Evolutionary conservation across 2,329 filamentous ascomycete species (phyloP), one percentile per base, ranked within the genome.

Genomic region (Leptographium procerum): DNA sequence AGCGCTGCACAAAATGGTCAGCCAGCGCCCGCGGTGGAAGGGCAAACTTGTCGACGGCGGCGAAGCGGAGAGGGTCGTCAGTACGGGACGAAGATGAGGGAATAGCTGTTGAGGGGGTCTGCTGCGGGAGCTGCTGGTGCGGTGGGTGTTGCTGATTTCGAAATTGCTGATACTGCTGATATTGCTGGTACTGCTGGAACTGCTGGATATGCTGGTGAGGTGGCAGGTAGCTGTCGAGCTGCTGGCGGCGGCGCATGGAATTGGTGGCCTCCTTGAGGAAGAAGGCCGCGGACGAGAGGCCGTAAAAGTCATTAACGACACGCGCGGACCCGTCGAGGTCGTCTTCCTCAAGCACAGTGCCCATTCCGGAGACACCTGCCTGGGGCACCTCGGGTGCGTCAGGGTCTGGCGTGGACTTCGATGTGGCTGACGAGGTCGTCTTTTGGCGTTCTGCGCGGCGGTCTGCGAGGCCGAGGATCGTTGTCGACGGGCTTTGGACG

Each of bases 1-100:
- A 77, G 19, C 67, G 66, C 5, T 68, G 61, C 3, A 77, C 47
- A 1, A 77, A 65, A 43, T 74, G 69, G 60, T 77, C 73, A 40
- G 72, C 72, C 8, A 76, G 59, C 2, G 66, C 60, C 1, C 74
- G 70, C 1, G 75, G 72, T 0, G 74, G 75, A 0, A 76, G 28
- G 2, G 56, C 33, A 19, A 60, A 60, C 6, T 48, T 57, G 47
- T 58, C 59, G 4, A 58, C 48, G 26, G 52, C 53, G 8, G 56
- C 24, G 26, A 58, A 52, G 4, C 31, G 34, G 22, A 60, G 45
- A 5, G 45, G 26, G 1, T n/a, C 47, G 11, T 28, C 29, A 16
- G 11, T 22, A 29, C 24, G 22, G 22, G 57, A 24, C 29, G 51
- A 26, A 7, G 14, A 19, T 3, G 45, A 22, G 48, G 26, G 26